These are phyloP conservation scores for Viola pubescens DNA, from an alignment of 441 rosid species.

Conservation along the genomic window DNA sequence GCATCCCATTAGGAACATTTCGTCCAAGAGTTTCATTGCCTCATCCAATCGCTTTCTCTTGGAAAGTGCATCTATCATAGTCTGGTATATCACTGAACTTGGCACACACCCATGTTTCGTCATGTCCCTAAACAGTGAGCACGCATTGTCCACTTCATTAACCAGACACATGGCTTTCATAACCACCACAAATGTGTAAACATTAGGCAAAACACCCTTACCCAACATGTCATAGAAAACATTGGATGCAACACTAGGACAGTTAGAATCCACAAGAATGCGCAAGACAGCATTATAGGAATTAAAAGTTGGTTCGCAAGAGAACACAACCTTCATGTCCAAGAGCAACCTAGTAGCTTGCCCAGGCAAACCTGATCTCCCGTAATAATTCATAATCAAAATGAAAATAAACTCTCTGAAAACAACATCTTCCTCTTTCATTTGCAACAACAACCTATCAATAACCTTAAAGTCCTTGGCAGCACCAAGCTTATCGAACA, in stretches of 20 bases:
- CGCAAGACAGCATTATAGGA: conserved; percentile 66
- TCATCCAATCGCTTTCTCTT: conserved; percentile 55
- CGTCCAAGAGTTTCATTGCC: conserved; percentile 60
- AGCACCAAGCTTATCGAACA: conserved; percentile 66
- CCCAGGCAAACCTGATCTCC: conserved; percentile 56
- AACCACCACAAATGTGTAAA: conserved; percentile 61
- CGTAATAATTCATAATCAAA: conserved; percentile 64
- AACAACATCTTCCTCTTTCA: conserved; percentile 67
- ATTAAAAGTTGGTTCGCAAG: conserved; percentile 53
- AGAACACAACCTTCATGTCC: conserved; percentile 60
- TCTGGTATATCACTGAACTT: conserved; percentile 62
- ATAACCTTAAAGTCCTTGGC: conserved; percentile 52
- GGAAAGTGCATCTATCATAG: conserved; percentile 63
- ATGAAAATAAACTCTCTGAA: conserved; percentile 64
- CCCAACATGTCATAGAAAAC: conserved; percentile 78
- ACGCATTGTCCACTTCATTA: conserved; percentile 68
- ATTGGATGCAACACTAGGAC: conserved; percentile 58
- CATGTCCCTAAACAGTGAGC: conserved; percentile 67
- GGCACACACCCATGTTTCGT: conserved; percentile 79
- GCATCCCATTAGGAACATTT: conserved; percentile 84
- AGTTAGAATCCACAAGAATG: conserved; percentile 44
- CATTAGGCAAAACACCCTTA: conserved; percentile 54
- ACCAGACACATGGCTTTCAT: conserved; percentile 66
- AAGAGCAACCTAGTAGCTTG: conserved; percentile 67
- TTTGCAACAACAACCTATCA: conserved; percentile 52